Evolutionary conservation across 2,329 filamentous ascomycete species (phyloP), one percentile per base, ranked within the genome.

Genomic region (Sporothrix brunneoviolacea): DNA sequence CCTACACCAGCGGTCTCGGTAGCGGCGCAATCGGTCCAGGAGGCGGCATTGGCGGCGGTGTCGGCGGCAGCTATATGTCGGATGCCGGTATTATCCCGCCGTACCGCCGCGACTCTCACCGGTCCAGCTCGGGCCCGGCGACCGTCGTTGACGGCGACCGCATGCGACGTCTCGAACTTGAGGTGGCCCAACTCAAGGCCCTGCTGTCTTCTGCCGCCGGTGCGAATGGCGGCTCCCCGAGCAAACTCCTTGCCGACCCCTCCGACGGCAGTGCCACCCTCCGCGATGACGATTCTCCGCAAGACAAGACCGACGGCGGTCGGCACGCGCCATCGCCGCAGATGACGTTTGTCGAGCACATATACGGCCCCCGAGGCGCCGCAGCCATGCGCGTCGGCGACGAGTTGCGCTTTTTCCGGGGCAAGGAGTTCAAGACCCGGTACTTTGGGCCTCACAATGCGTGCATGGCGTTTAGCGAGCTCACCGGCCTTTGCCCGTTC

Each of bases 401-500:
- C 27, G 76, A 81, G 62, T 68, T 77, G 59, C 74, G 75, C 47
- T 80, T 79, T 65, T 75, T 80, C 62, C 69, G 76, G 27, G 76
- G 77, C 50, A 77, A 79, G 59, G 76, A 77, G 55, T 81, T 81
- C 62, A 76, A 76, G 58, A 80, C 76, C 3, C 72, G 77, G 55
- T 82, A 81, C 60, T 79, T 76, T 58, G 77, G 79, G 2, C 77
- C 77, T 3, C 75, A 80, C 61, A 82, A 80, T 57, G 76, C 77
- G 39, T 80, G 74, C 65, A 76, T 80, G 65, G 78, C 79, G 10
- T 78, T 82, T 59, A 73, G 75, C 44, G 77, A 80, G 67, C 66
- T 78, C 57, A 74, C 75, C 3, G 78, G 79, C 3, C 68, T 82
- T 40, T 76, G 72, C 40, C 74, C 76, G 13, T 82, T 82, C 52